Conservation (phyloP, 106 monocot species). For the Amphibolis antarctica region DNA sequence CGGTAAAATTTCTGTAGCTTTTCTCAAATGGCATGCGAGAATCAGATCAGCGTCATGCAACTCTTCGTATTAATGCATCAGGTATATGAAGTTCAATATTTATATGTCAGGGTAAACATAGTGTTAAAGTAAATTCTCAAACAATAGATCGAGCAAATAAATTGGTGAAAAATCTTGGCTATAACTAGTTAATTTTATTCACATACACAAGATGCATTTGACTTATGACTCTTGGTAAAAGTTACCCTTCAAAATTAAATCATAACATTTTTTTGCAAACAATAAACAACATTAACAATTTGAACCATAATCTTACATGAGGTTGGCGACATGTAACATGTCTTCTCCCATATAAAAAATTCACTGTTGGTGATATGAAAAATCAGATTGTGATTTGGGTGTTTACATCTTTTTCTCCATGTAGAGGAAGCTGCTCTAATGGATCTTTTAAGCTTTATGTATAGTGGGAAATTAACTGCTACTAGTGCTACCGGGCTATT, state of each 20-base stretch:
- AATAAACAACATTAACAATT: too few species aligned
- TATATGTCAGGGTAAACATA: too few species aligned
- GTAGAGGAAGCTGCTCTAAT: conserved; percentile 24
- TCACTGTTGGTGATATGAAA: background rate
- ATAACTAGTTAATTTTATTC: too few species aligned
- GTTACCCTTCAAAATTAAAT: background rate
- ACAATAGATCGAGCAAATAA: too few species aligned
- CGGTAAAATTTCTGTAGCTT: conserved; percentile 22
- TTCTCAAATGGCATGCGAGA: conserved; percentile 70
- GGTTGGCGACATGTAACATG: too few species aligned
- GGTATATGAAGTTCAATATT: conserved; percentile 16
- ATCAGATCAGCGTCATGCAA: conserved; percentile 60
- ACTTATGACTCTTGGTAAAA: background rate
- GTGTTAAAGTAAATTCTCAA: too few species aligned
- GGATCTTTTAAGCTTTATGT: conserved; percentile 29
- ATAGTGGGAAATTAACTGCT: conserved; percentile 16
- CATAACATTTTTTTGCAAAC: background rate
- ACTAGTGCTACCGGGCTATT: conserved; percentile 10
- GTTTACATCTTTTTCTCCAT: background rate
- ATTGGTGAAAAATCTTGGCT: too few species aligned
- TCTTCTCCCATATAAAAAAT: background rate
- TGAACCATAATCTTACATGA: too few species aligned
- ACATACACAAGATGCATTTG: too few species aligned
- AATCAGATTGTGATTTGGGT: background rate
- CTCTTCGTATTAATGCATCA: conserved; percentile 49